A percentile compares a stretch with the other conserved stretches of the same genome.
Conservation (phyloP, 352 stramenopile species). For the Globisporangium okanoganense region DNA sequence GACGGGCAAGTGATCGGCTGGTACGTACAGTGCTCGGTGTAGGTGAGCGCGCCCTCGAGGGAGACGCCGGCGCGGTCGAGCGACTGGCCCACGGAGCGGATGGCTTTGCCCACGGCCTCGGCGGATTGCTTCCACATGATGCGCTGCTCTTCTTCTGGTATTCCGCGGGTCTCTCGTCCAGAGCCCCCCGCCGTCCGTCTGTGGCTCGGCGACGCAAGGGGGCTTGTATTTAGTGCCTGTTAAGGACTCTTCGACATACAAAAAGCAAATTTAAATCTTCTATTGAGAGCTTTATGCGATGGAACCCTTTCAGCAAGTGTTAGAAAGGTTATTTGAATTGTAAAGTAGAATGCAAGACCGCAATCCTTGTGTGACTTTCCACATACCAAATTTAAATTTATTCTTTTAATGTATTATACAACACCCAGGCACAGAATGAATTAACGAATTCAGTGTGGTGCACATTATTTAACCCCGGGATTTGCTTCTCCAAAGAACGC, state of each 20-base stretch:
- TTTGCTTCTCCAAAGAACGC: neutral
- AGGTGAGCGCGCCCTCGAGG: slow-evolving; percentile 75
- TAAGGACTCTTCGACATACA: neutral
- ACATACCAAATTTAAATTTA: too few relatives aligned
- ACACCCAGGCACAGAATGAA: too few relatives aligned
- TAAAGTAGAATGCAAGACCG: too few relatives aligned
- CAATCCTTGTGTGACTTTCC: too few relatives aligned
- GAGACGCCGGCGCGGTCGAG: slow-evolving; percentile 83
- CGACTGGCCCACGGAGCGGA: slow-evolving; percentile 80
- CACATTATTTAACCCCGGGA: neutral
- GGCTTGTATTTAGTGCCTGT: neutral
- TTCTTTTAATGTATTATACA: too few relatives aligned
- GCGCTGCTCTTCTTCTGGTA: slow-evolving; percentile 13
- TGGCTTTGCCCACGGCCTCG: slow-evolving; percentile 74
- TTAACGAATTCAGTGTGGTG: neutral
- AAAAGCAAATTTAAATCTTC: neutral
- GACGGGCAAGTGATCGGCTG: neutral
- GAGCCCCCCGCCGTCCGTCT: slow-evolving; percentile 9
- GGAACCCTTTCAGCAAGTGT: too few relatives aligned
- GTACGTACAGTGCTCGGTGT: slow-evolving; percentile 86
- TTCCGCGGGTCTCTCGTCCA: slow-evolving; percentile 20
- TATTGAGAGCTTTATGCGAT: neutral
- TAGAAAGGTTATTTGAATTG: too few relatives aligned
- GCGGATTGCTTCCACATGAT: slow-evolving; percentile 64
- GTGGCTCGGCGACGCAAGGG: neutral